phyloP scores from a whole-genome alignment of 106 monocot species.

The Triglochin maritima region DNA sequence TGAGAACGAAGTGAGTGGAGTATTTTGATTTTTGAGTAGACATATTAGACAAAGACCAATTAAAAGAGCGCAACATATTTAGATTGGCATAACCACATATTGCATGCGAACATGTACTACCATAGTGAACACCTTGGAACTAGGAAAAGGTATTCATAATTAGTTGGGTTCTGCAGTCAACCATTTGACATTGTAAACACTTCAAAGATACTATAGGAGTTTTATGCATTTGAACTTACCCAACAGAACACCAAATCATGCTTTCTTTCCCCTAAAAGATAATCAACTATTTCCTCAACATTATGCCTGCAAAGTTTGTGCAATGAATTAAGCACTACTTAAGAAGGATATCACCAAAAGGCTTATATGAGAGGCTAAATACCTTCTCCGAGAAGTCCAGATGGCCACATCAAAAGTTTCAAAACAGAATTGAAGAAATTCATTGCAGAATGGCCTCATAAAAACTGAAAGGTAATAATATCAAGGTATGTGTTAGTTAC shows the following conservation, averaged over 20 bases:
- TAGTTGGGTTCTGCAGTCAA: too few species aligned
- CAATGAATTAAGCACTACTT: background rate
- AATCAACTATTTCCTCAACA: conserved; percentile 41
- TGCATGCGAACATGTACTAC: too few species aligned
- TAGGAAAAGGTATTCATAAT: too few species aligned
- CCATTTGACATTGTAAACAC: background rate
- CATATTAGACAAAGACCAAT: too few species aligned
- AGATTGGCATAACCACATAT: too few species aligned
- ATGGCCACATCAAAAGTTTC: conserved; percentile 62
- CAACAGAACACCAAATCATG: conserved; percentile 58
- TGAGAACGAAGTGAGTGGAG: too few species aligned
- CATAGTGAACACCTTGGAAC: too few species aligned
- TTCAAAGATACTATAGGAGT: background rate
- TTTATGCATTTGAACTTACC: conserved; percentile 27
- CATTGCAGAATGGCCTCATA: conserved; percentile 66
- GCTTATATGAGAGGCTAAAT: background rate
- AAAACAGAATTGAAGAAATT: conserved; percentile 78
- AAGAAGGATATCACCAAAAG: background rate
- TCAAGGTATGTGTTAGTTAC: background rate
- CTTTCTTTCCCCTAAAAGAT: conserved; percentile 41
- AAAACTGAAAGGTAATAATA: conserved; percentile 31
- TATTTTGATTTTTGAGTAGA: too few species aligned
- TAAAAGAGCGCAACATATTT: too few species aligned
- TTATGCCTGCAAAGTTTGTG: conserved; percentile 47
- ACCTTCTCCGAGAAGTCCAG: conserved; percentile 81